Conservation (phyloP, 2,329 filamentous ascomycete genomes). For the Cadophora sp. region DNA sequence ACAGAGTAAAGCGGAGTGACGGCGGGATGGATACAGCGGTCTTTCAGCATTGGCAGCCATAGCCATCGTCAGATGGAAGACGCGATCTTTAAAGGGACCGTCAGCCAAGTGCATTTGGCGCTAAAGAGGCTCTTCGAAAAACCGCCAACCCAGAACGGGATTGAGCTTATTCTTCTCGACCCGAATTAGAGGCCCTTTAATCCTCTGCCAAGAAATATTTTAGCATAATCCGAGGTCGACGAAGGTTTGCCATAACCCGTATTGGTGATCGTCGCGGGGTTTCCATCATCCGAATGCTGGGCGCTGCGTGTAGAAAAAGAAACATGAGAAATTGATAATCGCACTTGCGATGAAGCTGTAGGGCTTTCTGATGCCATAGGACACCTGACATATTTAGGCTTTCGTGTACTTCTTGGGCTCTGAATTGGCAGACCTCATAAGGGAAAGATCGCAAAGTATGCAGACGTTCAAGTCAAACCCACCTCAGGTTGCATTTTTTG, state of each 20-base stretch:
- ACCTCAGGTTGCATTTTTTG: neutral
- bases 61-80: slow-evolving; percentile 14
- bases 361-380: neutral
- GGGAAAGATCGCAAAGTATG: neutral
- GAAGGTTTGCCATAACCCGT: slow-evolving; percentile 7
- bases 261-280: slow-evolving; percentile 10
- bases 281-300: slow-evolving; percentile 16
- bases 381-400: neutral
- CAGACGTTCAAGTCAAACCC: neutral
- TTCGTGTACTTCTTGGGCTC: neutral
- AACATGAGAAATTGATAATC: slow-evolving; percentile 11
- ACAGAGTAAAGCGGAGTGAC: slow-evolving; percentile 1
- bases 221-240: neutral
- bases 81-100: slow-evolving; percentile 1
- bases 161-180: slow-evolving; percentile 16
- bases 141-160: slow-evolving; percentile 5
- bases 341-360: slow-evolving; percentile 10
- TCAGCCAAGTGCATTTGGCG: slow-evolving; percentile 14
- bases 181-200: neutral
- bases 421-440: neutral
- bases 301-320: neutral
- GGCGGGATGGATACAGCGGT: neutral
- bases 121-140: neutral
- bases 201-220: slow-evolving; percentile 8
- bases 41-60: slow-evolving; percentile 7